These are phyloP conservation scores for Trichocladium antarcticum DNA, from an alignment of 495 filamentous ascomycete genomes.

Conservation along the genomic window DNA sequence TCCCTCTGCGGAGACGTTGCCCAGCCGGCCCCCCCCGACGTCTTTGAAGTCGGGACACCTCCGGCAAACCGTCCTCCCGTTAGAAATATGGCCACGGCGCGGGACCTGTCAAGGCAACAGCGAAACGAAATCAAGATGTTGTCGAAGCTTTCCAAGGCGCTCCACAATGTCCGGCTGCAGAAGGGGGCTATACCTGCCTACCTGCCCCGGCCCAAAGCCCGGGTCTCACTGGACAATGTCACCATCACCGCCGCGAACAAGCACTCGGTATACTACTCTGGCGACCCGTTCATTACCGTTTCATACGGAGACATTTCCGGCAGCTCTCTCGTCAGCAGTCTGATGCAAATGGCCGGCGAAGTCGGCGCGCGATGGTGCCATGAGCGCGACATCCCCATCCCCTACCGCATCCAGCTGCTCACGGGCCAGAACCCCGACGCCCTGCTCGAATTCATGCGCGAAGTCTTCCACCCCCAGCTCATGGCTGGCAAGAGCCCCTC, in stretches of 20 bases:
- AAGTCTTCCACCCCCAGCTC: slow-evolving; percentile 41
- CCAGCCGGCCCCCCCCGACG: slow-evolving; percentile 2
- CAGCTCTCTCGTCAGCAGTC: slow-evolving; percentile 29
- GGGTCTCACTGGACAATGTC: slow-evolving; percentile 24
- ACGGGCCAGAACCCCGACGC: slow-evolving; percentile 38
- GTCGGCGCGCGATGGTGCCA: slow-evolving; percentile 62
- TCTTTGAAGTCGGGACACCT: slow-evolving; percentile 27
- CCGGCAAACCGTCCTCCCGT: slow-evolving; percentile 12
- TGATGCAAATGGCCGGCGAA: slow-evolving; percentile 73
- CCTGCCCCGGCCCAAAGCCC: slow-evolving; percentile 22
- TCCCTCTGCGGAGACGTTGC: slow-evolving; percentile 34
- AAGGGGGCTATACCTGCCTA: slow-evolving; percentile 33
- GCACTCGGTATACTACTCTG: slow-evolving; percentile 17
- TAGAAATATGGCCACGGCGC: slow-evolving; percentile 27
- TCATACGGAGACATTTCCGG: slow-evolving; percentile 16
- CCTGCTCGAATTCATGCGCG: slow-evolving; percentile 37
- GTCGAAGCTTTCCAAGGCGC: slow-evolving; percentile 25
- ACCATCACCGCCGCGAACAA: slow-evolving; percentile 4
- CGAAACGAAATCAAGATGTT: slow-evolving; percentile 26
- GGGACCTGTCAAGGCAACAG: slow-evolving; percentile 25
- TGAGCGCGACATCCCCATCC: slow-evolving; percentile 62
- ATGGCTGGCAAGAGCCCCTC: slow-evolving; percentile 46
- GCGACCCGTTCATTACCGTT: slow-evolving; percentile 35
- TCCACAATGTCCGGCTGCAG: slow-evolving; percentile 25
- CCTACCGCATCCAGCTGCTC: slow-evolving; percentile 59